Evolutionary conservation across 2,329 filamentous ascomycete species (phyloP).

Genomic region (Bisporella sp.): DNA sequence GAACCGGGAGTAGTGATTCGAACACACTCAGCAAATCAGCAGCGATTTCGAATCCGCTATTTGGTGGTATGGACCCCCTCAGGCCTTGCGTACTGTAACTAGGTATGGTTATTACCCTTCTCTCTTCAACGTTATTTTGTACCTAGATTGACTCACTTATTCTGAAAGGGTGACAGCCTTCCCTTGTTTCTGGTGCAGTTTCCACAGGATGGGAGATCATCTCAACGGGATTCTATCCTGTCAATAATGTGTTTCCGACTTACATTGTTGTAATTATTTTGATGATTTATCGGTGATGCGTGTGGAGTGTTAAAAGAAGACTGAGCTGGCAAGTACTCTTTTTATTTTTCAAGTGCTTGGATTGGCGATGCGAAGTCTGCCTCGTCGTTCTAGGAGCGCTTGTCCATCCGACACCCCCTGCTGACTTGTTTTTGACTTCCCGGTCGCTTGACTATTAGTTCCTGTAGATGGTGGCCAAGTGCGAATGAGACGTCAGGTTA

Average conservation of each 20-base stretch:
- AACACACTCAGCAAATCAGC: constrained; percentile 1
- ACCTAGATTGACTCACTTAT: neutral
- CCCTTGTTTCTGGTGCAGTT: neutral
- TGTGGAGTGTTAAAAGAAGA: neutral
- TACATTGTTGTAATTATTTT: neutral
- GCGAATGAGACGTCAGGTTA: neutral
- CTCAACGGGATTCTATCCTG: constrained; percentile 1
- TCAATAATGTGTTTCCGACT: constrained; percentile 4
- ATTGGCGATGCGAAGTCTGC: constrained; percentile 2
- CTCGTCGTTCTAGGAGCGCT: neutral
- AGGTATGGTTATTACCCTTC: constrained; percentile 1
- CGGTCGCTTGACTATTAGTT: neutral
- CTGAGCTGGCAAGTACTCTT: neutral
- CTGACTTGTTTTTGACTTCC: neutral
- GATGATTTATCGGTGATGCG: neutral
- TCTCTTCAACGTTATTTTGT: neutral
- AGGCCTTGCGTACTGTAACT: neutral
- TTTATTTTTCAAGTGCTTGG: constrained; percentile 1
- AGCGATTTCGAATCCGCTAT: constrained; percentile 3
- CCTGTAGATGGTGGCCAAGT: neutral
- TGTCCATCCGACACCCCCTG: neutral
- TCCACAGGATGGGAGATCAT: neutral
- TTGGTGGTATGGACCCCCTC: neutral
- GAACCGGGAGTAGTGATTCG: neutral
- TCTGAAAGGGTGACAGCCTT: constrained; percentile 1